Evolutionary conservation across 805 yeast genomes (phyloP).

Genomic region (Grigorovia humatica): DNA sequence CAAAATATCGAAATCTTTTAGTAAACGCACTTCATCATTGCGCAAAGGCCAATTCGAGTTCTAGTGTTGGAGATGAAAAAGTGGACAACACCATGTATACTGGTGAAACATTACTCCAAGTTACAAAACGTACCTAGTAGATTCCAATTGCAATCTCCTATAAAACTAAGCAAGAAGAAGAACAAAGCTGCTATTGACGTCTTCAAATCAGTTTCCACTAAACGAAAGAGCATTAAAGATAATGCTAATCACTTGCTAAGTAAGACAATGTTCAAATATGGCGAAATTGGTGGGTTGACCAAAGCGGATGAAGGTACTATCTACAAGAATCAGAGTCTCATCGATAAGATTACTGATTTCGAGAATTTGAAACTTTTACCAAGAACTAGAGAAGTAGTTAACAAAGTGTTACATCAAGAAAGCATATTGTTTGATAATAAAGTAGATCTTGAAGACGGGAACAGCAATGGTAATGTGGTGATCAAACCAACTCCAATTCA

Average conservation of each 20-base stretch:
- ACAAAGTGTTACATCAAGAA: conserved; percentile 40
- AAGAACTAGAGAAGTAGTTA: conserved; percentile 49
- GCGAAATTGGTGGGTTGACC: conserved; percentile 39
- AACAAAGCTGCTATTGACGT: neutral
- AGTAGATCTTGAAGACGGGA: neutral
- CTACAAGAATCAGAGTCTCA: conserved; percentile 24
- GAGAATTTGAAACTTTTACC: conserved; percentile 60
- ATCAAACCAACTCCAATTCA: conserved; percentile 72
- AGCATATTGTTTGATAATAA: conserved; percentile 17
- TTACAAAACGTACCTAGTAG: neutral
- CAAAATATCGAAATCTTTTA: too few species aligned
- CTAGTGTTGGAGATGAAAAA: too few species aligned
- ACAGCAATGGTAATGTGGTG: conserved; percentile 20
- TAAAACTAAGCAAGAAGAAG: neutral
- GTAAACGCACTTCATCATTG: too few species aligned
- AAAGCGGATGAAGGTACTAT: conserved; percentile 30
- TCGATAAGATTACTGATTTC: conserved; percentile 50
- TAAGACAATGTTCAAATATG: conserved; percentile 28
- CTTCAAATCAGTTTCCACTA: too few species aligned
- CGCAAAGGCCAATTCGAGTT: too few species aligned
- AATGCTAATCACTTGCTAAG: neutral
- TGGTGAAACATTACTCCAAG: neutral
- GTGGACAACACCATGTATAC: neutral
- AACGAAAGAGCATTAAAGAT: too few species aligned
- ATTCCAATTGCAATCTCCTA: neutral